Conservation (phyloP, 345 rosid species). For the Hevea brasiliensis region DNA sequence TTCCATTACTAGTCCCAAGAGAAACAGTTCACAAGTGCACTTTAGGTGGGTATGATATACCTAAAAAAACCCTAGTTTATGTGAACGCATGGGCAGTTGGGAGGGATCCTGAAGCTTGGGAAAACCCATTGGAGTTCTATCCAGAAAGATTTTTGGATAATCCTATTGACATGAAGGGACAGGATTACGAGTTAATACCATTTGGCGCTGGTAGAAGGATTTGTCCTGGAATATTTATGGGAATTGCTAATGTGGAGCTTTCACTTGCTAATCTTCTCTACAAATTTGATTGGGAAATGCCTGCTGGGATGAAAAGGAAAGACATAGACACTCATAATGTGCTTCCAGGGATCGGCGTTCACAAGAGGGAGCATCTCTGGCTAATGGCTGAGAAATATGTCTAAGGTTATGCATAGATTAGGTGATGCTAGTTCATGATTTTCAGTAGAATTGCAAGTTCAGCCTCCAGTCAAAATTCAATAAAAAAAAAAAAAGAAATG, state of each 20-base stretch:
- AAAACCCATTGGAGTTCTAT: constrained; percentile 8
- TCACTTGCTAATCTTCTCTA: constrained; percentile 12
- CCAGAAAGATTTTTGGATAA: constrained; percentile 32
- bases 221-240: constrained; percentile 29
- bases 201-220: constrained; percentile 35
- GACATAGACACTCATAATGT: neutral
- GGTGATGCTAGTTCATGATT: no score
- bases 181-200: constrained; percentile 25
- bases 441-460: no score
- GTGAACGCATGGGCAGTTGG: constrained; percentile 41
- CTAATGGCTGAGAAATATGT: neutral
- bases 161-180: constrained; percentile 19
- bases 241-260: constrained; percentile 13
- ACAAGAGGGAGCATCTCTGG: neutral
- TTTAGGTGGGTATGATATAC: constrained; percentile 30
- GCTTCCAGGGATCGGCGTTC: neutral
- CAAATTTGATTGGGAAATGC: constrained; percentile 3
- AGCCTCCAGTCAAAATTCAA: no score
- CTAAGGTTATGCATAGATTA: neutral
- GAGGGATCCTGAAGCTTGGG: constrained; percentile 42
- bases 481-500: no score
- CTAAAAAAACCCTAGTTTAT: constrained; percentile 26
- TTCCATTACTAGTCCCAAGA: constrained; percentile 35
- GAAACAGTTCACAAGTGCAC: constrained; percentile 26
- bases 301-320: neutral